A percentile compares a stretch with the other conserved stretches of the same genome.
Evolutionary conservation across 805 yeast genomes (phyloP).

Genomic region (Metschnikowia kunwiensis): DNA sequence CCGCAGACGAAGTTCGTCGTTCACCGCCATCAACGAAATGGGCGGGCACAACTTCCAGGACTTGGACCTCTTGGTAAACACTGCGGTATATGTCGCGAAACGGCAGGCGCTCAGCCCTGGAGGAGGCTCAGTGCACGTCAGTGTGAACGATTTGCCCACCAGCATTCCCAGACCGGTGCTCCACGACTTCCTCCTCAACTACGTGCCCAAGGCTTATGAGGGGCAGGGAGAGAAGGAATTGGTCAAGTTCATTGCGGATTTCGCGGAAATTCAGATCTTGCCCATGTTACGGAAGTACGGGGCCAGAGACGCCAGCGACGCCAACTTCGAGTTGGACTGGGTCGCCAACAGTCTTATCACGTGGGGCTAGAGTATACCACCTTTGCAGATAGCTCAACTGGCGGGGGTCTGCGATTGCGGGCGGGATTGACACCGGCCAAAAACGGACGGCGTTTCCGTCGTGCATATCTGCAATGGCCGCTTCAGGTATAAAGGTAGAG

Average conservation of each 20-base stretch:
- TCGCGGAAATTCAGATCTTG: slow-evolving; percentile 19
- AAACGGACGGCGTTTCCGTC: too few relatives aligned
- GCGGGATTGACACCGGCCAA: too few relatives aligned
- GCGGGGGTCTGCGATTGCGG: too few relatives aligned
- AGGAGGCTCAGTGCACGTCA: slow-evolving; percentile 20
- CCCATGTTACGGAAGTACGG: slow-evolving; percentile 40
- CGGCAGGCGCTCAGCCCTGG: slow-evolving; percentile 14
- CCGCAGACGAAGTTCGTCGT: slow-evolving; percentile 35
- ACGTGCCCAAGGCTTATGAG: slow-evolving; percentile 22
- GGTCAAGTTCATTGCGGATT: slow-evolving; percentile 14
- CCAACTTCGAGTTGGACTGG: slow-evolving; percentile 39
- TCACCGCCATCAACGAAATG: slow-evolving; percentile 36
- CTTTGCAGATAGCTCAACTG: too few relatives aligned
- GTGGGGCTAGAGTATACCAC: slow-evolving; percentile 11
- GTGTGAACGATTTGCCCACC: slow-evolving; percentile 33
- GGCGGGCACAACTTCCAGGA: slow-evolving; percentile 43
- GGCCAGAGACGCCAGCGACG: slow-evolving; percentile 16
- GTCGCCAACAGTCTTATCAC: slow-evolving; percentile 26
- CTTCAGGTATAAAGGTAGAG: too few relatives aligned
- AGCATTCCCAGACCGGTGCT: slow-evolving; percentile 34
- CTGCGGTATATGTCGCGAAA: slow-evolving; percentile 29
- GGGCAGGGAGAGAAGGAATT: background rate
- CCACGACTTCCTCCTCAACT: slow-evolving; percentile 36
- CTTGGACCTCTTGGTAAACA: slow-evolving; percentile 30
- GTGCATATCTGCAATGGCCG: too few relatives aligned